Conservation (phyloP, 2,329 filamentous ascomycete species). For the Penicillium sp. region DNA sequence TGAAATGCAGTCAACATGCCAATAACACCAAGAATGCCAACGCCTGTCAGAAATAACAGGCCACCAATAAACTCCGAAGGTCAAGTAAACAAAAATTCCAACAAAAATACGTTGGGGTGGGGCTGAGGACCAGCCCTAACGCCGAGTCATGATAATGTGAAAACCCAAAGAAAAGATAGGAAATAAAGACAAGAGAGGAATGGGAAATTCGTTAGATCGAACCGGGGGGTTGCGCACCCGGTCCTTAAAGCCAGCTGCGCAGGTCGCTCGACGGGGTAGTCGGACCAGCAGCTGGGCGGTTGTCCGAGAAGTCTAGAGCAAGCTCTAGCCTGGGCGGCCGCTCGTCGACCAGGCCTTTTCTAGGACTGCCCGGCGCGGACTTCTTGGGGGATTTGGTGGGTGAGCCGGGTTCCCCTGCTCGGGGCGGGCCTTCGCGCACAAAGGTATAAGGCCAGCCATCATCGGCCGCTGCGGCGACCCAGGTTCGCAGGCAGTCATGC, state of each 20-base stretch:
- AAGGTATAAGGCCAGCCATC: conserved; percentile 84
- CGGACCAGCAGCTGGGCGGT: conserved; percentile 16
- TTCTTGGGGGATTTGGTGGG: conserved; percentile 50
- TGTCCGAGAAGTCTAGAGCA: conserved; percentile 34
- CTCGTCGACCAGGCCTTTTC: conserved; percentile 48
- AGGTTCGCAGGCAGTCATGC: conserved; percentile 82
- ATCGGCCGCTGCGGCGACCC: conserved; percentile 81
- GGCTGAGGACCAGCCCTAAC: conserved; percentile 14
- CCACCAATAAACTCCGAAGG: conserved; percentile 12
- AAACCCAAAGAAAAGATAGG: conserved; percentile 10
- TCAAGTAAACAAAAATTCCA: conserved; percentile 8
- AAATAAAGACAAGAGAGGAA: conserved; percentile 18
- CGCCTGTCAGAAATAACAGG: conserved; percentile 12
- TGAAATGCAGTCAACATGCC: conserved; percentile 10
- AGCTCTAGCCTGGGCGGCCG: conserved; percentile 60
- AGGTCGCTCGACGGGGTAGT: conserved; percentile 30
- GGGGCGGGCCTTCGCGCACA: conserved; percentile 59
- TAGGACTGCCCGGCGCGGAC: conserved; percentile 33
- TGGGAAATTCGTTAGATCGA: conserved; percentile 5
- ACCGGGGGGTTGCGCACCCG: neutral
- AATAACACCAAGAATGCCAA: conserved; percentile 26
- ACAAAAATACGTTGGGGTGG: conserved; percentile 3
- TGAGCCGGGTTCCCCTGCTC: conserved; percentile 35
- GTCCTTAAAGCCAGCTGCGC: conserved; percentile 38
- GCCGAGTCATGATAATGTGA: conserved; percentile 25